Evolutionary conservation across 805 yeast genomes (phyloP), one percentile per base, ranked within the genome.

Genomic region (Yarrowia osloensis): DNA sequence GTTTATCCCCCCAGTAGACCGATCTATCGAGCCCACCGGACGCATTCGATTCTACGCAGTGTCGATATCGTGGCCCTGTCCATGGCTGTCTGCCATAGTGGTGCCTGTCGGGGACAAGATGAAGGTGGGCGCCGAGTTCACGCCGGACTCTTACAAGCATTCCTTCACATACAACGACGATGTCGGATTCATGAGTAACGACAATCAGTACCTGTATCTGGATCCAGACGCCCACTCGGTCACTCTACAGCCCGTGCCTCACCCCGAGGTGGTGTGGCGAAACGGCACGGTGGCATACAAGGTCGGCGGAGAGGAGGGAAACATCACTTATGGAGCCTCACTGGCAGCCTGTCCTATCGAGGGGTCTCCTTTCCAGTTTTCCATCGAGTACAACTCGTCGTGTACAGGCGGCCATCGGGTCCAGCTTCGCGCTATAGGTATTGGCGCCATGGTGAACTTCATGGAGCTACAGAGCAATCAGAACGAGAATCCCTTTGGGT

Each of bases 251-350:
- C 15, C 63, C 1, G 22, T 17, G 3, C 63, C 63, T 17, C 63
- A 57, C 9, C 63, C 63, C 5, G 63, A 57, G 28, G 63, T 57
- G n/a, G 49, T 57, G 24, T 57, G 63, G 63, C 47, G 63, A 6
- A 57, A 57, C 19, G 63, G 63, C 19, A 57, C 63, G 2, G 63
- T 57, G n/a, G 63, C 63, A 5, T 40, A 39, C 37, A 39, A 28
- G 37, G n/a, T 19, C 0, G 37, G 28, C 0, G 63, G 49, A 13
- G 26, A 19, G 6, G 28, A n/a, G 26, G 37, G 37, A 4, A 57
- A 57, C 24, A 21, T 37, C 5, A 57, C 63, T 9, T 57, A 39
- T 15, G 63, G 63, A 3, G 63, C 63, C 6, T 19, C 49, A 21
- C 8, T 57, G 37, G 28, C 63, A 1, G 63, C 63, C 19, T 57